Evolutionary conservation across 768 basidiomycete genomes (phyloP).

Genomic region (Lentinula lateritia): DNA sequence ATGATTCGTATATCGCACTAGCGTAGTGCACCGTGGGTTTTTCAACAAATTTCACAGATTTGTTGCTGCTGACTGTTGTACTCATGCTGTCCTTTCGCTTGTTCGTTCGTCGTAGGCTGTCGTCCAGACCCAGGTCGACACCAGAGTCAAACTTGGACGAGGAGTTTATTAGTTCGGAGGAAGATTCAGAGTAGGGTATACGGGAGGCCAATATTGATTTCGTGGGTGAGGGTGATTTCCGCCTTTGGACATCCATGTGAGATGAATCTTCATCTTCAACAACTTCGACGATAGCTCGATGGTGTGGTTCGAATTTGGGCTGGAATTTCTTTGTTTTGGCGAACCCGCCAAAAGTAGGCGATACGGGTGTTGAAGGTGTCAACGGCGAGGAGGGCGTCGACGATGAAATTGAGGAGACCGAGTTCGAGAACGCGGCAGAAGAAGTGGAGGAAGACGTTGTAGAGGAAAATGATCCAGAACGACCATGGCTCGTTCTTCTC

Average conservation of each 20-base stretch:
- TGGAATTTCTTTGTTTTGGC: conserved; percentile 5
- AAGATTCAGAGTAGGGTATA: conserved; percentile 44
- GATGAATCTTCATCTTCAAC: conserved; percentile 3
- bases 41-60: conserved; percentile 70
- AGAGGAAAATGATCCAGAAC: conserved; percentile 8
- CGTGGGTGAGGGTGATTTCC: conserved; percentile 24
- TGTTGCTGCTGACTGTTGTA: conserved; percentile 25
- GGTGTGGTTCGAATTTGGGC: conserved; percentile 8
- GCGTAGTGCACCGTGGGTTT: conserved; percentile 54
- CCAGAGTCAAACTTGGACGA: conserved; percentile 1
- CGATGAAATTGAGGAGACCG: not conserved
- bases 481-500: not conserved
- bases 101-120: not conserved
- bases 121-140: not conserved
- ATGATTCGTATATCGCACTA: conserved; percentile 9
- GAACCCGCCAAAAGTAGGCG: conserved; percentile 24
- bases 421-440: conserved; percentile 1
- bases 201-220: conserved; percentile 53
- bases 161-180: conserved; percentile 2
- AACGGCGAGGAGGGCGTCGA: conserved; percentile 10
- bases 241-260: conserved; percentile 1
- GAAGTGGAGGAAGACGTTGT: conserved; percentile 13
- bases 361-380: conserved; percentile 10
- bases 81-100: conserved; percentile 8
- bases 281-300: conserved; percentile 3